These are phyloP conservation scores for Bonia amplexicaulis DNA, from an alignment of 176 grass and related monocot species.

Conservation along the genomic window DNA sequence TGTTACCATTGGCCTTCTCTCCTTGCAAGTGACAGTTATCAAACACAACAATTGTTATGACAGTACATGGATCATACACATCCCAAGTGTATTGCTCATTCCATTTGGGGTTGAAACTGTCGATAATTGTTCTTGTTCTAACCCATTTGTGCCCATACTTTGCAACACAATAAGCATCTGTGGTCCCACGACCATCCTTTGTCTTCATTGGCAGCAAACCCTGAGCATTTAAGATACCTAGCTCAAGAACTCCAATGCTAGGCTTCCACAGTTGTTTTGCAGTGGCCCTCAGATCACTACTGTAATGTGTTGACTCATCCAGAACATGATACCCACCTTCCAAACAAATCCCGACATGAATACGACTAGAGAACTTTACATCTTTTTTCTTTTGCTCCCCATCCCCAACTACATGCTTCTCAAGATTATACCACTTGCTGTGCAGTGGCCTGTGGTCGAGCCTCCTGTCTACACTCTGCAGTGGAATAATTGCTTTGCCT, in stretches of 20 bases:
- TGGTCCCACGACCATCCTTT: constrained; percentile 57
- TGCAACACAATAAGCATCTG: constrained; percentile 64
- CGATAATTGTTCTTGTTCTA: constrained; percentile 55
- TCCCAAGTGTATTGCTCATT: constrained; percentile 81
- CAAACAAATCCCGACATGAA: constrained; percentile 58
- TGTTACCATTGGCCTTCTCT: constrained; percentile 31
- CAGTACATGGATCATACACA: constrained; percentile 68
- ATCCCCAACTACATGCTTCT: constrained; percentile 31
- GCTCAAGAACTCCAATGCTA: constrained; percentile 59
- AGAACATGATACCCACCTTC: constrained; percentile 63
- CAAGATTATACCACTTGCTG: constrained; percentile 54
- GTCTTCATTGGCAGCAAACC: constrained; percentile 59
- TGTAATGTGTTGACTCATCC: constrained; percentile 59
- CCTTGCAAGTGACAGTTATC: constrained; percentile 61
- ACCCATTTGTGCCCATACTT: constrained; percentile 77
- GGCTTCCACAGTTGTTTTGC: constrained; percentile 59
- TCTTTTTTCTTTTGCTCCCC: constrained; percentile 57
- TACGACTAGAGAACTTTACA: constrained; percentile 56
- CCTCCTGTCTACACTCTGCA: constrained; percentile 52
- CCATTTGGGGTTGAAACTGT: constrained; percentile 55
- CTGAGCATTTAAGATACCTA: constrained; percentile 56
- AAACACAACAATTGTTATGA: constrained; percentile 56
- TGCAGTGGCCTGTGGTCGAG: constrained; percentile 41
- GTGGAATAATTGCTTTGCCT: constrained; percentile 38
- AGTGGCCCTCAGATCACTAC: constrained; percentile 59